These are phyloP conservation scores for Actinomucor elegans DNA, from an alignment of 371 early-diverging fungal species.

Conservation along the genomic window DNA sequence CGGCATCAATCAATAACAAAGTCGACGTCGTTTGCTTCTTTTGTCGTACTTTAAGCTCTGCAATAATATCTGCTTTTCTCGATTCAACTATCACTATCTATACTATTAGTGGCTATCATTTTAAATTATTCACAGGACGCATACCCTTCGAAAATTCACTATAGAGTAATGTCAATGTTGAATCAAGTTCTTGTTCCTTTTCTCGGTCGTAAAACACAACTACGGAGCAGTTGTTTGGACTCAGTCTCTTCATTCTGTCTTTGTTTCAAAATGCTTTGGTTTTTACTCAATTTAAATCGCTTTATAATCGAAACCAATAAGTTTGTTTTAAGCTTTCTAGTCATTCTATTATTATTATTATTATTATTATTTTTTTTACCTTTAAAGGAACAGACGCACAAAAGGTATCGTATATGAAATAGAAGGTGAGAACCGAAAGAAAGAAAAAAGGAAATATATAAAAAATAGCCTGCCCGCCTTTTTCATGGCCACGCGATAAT, in stretches of 20 bases:
- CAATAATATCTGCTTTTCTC: slow-evolving; percentile 9
- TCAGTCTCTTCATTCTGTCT: slow-evolving; percentile 14
- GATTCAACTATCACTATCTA: slow-evolving; percentile 12
- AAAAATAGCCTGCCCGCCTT: neutral
- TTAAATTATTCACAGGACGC: neutral
- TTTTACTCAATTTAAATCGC: too few relatives aligned
- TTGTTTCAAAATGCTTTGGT: neutral
- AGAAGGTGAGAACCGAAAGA: neutral
- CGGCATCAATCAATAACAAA: slow-evolving; percentile 24
- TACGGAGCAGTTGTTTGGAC: slow-evolving; percentile 20
- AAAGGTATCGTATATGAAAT: neutral
- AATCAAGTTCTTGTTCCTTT: neutral
- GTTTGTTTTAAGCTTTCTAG: too few relatives aligned
- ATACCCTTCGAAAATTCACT: slow-evolving; percentile 16
- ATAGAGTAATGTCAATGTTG: slow-evolving; percentile 7
- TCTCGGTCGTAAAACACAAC: slow-evolving; percentile 15
- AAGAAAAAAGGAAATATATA: neutral
- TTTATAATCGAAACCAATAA: too few relatives aligned
- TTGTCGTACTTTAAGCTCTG: slow-evolving; percentile 9
- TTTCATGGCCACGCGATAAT: slow-evolving; percentile 3
- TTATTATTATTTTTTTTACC: too few relatives aligned
- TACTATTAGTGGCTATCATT: neutral
- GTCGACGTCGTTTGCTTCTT: slow-evolving; percentile 6
- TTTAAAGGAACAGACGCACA: neutral
- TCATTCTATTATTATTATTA: too few relatives aligned